Percentiles rank a stretch among this genome's conserved stretches.
phyloP scores from a whole-genome alignment of 352 stramenopile genomes.

The Phytophthora fragariaefolia region DNA sequence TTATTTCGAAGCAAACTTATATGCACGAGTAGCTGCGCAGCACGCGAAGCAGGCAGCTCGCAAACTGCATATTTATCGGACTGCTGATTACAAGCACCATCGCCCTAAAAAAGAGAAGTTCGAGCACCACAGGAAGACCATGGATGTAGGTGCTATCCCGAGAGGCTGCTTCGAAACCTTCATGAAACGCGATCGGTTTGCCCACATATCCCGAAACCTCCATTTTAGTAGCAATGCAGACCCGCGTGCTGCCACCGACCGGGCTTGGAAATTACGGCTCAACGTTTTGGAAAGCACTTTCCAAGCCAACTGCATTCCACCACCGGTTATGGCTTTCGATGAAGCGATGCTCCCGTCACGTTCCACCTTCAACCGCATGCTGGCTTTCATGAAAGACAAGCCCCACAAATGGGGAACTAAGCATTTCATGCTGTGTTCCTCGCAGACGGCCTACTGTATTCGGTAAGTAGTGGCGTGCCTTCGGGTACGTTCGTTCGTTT shows the following conservation, averaged over 20 bases:
- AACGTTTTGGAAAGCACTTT: not conserved
- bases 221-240: constrained; percentile 21
- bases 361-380: not conserved
- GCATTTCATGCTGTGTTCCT: not conserved
- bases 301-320: not conserved
- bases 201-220: constrained; percentile 10
- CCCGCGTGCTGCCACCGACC: not conserved
- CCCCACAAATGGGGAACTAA: not conserved
- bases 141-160: constrained; percentile 13
- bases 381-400: too few relatives aligned
- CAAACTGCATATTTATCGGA: constrained; percentile 9
- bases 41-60: constrained; percentile 10
- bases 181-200: constrained; percentile 22
- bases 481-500: not conserved
- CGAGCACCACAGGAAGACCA: constrained; percentile 10
- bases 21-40: not conserved
- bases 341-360: not conserved
- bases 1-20: constrained; percentile 11
- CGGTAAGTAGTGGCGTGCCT: not conserved
- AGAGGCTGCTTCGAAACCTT: constrained; percentile 18
- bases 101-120: constrained; percentile 18
- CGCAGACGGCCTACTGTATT: not conserved
- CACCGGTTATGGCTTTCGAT: not conserved
- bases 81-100: constrained; percentile 13
- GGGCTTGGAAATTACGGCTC: constrained; percentile 13